phyloP scores from a whole-genome alignment of 2,329 filamentous ascomycete genomes.

The Microsporum canis region DNA sequence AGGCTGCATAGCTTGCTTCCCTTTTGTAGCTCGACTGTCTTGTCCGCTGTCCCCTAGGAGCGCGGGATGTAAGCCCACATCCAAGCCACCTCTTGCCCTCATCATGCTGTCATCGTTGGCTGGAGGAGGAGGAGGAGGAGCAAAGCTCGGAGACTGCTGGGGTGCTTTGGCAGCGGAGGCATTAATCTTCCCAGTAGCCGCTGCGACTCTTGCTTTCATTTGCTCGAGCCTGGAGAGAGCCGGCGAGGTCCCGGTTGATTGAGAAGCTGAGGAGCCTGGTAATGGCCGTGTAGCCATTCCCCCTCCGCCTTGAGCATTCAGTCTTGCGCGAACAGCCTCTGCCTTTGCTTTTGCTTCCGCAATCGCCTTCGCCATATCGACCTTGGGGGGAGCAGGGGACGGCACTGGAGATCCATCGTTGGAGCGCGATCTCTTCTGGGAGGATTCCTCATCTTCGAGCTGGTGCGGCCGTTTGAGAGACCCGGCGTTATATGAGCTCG shows the following conservation, averaged over 20 bases:
- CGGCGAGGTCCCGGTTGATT: slow-evolving; percentile 11
- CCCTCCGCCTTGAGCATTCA: slow-evolving; percentile 27
- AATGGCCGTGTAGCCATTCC: slow-evolving; percentile 19
- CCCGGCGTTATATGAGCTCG: slow-evolving; percentile 31
- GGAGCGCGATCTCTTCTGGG: slow-evolving; percentile 39
- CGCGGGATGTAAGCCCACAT: slow-evolving; percentile 66
- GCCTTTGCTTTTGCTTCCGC: slow-evolving; percentile 40
- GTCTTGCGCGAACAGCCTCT: slow-evolving; percentile 37
- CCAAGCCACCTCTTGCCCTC: slow-evolving; percentile 54
- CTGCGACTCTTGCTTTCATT: slow-evolving; percentile 67
- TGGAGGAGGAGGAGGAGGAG: slow-evolving; percentile 34
- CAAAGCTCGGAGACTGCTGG: slow-evolving; percentile 26
- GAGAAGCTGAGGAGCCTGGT: slow-evolving; percentile 26
- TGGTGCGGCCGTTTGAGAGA: slow-evolving; percentile 40
- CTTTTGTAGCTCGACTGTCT: slow-evolving; percentile 35
- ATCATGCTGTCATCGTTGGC: slow-evolving; percentile 39
- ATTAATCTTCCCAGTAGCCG: slow-evolving; percentile 49
- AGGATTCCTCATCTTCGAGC: slow-evolving; percentile 31
- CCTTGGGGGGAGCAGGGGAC: slow-evolving; percentile 27
- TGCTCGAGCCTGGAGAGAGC: slow-evolving; percentile 60
- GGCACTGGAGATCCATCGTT: slow-evolving; percentile 40
- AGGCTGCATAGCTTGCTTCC: slow-evolving; percentile 36
- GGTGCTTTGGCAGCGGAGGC: slow-evolving; percentile 37
- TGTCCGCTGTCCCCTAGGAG: slow-evolving; percentile 43
- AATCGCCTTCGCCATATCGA: slow-evolving; percentile 38